Base-by-base conservation (phyloP, 192 early-diverging fungal species). In the Podila clonocystis region DNA sequence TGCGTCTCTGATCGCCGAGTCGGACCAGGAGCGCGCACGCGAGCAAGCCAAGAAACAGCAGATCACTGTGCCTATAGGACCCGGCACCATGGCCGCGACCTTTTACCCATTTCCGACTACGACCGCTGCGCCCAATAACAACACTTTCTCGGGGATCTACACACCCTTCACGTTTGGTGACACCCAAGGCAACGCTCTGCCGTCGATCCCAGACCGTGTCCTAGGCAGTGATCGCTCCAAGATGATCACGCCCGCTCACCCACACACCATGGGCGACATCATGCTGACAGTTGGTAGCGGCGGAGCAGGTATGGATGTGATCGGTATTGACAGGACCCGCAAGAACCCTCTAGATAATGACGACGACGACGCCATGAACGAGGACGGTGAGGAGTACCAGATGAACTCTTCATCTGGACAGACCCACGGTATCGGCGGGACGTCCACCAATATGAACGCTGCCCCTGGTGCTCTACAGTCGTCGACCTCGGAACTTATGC, bases 401-500 rank as follows among this genome's bases (percentile, higher is more conserved):
- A 55, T 55, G 52, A 55, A 45, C 41, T 1, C 41, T 45, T 4
- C 41, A 45, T 15, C 41, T 22, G 52, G 52, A 24, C 52, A 55
- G 22, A 7, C 52, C 24, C 52, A 55, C 17, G 17, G 8, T 55
- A 24, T 55, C 5, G 52, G 52, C 52, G 52, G 52, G n/a, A 55
- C 52, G 11, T 22, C 52, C 52, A 55, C 52, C 52, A 55, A 20
- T 6, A 55, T 24, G 52, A 24, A 12, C n/a, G 24, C 52, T 17
- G 15, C 41, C 4, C 41, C 41, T 8, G 41, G 24, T 55, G 22
- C 52, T 55, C 24, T 55, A 22, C 52, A 55, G 11, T n/a, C 52
- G n/a, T 55, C 52, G 52, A 55, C 52, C 52, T 55, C 52, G 52
- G 52, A 55, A 17, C 52, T 55, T 4, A 55, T 55, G 52, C 52